These are phyloP conservation scores for Beauveria caledonica DNA, from an alignment of 2,329 filamentous ascomycete species.

Conservation along the genomic window DNA sequence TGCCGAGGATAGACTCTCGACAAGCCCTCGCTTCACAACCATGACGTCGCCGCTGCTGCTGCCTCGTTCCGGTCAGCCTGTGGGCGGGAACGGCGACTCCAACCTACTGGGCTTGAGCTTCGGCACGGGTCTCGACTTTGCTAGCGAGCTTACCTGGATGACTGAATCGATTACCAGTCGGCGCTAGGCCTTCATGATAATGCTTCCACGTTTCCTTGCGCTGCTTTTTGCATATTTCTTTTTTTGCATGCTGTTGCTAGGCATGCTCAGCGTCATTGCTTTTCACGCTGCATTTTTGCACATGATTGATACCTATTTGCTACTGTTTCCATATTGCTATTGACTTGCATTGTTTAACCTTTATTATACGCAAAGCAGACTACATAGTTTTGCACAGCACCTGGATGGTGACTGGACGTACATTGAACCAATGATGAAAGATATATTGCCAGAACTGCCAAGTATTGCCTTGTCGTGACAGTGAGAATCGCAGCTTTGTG, in stretches of 20 bases:
- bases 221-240: not conserved
- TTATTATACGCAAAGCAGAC: too few species aligned
- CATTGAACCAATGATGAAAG: too few species aligned
- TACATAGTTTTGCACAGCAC: too few species aligned
- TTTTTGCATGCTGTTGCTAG: not conserved
- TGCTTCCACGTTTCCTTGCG: too few species aligned
- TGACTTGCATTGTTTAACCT: too few species aligned
- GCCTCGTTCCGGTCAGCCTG: conserved; percentile 15
- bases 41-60: conserved; percentile 21
- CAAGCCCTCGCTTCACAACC: conserved; percentile 14
- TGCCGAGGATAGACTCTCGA: not conserved
- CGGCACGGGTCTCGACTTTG: conserved; percentile 32
- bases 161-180: conserved; percentile 32
- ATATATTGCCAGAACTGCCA: too few species aligned
- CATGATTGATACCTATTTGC: conserved; percentile 8
- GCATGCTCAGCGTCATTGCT: not conserved
- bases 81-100: not conserved
- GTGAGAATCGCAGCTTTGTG: too few species aligned
- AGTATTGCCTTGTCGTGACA: too few species aligned
- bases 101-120: conserved; percentile 21
- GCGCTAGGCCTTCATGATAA: not conserved
- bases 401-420: too few species aligned
- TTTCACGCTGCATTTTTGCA: not conserved
- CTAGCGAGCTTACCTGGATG: conserved; percentile 44
- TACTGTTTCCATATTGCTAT: not conserved